Percentiles rank a stretch among this genome's conserved stretches.
These are phyloP conservation scores for Pseudozyma hubeiensis DNA, from an alignment of 1,284 basidiomycete species.

Conservation along the genomic window DNA sequence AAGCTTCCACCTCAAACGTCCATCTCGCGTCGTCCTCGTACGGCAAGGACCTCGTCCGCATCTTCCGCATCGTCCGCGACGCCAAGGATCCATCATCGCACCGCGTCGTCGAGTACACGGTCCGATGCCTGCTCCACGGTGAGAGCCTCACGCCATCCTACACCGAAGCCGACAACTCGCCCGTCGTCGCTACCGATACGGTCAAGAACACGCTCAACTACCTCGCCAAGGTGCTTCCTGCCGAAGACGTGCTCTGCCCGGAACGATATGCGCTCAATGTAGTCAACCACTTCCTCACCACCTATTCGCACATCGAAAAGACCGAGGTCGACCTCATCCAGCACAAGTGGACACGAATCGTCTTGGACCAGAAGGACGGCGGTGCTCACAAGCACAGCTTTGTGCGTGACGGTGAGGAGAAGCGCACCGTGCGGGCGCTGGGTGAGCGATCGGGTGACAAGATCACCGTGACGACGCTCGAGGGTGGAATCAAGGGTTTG, in stretches of 20 bases:
- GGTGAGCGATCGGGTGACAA: slow-evolving; percentile 72
- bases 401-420: slow-evolving; percentile 89
- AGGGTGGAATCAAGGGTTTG: slow-evolving; percentile 55
- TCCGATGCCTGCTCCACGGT: slow-evolving; percentile 56
- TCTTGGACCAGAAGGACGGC: slow-evolving; percentile 70
- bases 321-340: slow-evolving; percentile 82
- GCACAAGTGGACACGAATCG: slow-evolving; percentile 87
- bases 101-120: slow-evolving; percentile 59
- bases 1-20: slow-evolving; percentile 50
- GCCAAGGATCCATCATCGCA: slow-evolving; percentile 48
- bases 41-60: slow-evolving; percentile 62
- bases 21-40: slow-evolving; percentile 53
- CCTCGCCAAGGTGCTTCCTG: slow-evolving; percentile 50
- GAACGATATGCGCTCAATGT: slow-evolving; percentile 89
- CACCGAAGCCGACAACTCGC: slow-evolving; percentile 58
- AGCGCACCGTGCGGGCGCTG: slow-evolving; percentile 77
- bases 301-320: slow-evolving; percentile 80
- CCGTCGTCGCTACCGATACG: slow-evolving; percentile 69
- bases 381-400: slow-evolving; percentile 82
- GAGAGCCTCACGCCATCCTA: slow-evolving; percentile 45
- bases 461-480: slow-evolving; percentile 48
- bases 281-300: slow-evolving; percentile 83
- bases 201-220: slow-evolving; percentile 91
- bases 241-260: slow-evolving; percentile 70
- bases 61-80: slow-evolving; percentile 60